Evolutionary conservation across 495 filamentous ascomycete species (phyloP), one percentile per base, ranked within the genome.

Genomic region (Penicillium bialowiezense): DNA sequence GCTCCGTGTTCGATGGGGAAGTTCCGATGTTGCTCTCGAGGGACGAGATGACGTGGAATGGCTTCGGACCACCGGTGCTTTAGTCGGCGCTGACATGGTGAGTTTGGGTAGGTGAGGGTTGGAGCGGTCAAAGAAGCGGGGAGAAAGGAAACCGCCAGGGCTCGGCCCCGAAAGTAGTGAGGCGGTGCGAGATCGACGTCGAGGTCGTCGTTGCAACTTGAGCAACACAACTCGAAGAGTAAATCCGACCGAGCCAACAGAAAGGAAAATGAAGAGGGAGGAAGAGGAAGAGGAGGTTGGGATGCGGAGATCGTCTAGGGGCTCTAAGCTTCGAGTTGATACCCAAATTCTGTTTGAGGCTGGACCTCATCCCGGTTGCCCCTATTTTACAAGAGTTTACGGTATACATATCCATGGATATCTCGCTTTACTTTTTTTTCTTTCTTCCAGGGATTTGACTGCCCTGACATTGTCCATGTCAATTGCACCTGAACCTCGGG

Each of bases 1-100:
- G 46, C 79, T 83, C 57, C 75, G 70, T 40, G 81, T 70, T 46
- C 83, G 73, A 58, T 83, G 80, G 35, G 80, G 79, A 48, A 74
- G 65, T 58, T 83, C 78, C 39, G 71, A 65, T 19, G 74, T 58
- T 36, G 72, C 62, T 47, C 62, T 62, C 50, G 74, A 64, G 20
- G 73, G 74, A 48, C 73, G 75, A 53, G 73, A 73, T 13, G 79
- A 80, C 24, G 78, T 76, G n/a, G 79, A 82, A 42, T 76, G 67
- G 57, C 75, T 77, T 58, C 80, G 78, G 44, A 67, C 65, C 49
- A 80, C 70, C 51, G 77, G 66, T 43, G 69, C 60, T 34, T 72
- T 65, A 34, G 75, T 65, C 31, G 77, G 67, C 29, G 76, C 67
- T 55, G 81, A 79, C 76, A 81, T 81, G 28, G 33, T 42, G 44